These are phyloP conservation scores for Polyporus tsugae DNA, from an alignment of 1,284 basidiomycete species.

Conservation along the genomic window DNA sequence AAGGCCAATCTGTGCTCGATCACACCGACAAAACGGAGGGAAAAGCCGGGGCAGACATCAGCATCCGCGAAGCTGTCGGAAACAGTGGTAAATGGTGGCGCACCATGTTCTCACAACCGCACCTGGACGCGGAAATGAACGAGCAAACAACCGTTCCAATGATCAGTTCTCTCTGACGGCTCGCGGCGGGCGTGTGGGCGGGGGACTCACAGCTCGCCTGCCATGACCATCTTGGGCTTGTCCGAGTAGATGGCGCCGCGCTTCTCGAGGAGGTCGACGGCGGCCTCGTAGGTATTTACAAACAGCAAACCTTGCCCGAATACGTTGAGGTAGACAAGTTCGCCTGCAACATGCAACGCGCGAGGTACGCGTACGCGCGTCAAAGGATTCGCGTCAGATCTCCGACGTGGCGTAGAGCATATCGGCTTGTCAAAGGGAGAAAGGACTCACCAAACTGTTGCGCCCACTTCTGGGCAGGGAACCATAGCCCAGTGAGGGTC, in stretches of 20 bases:
- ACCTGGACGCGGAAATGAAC: constrained; percentile 44
- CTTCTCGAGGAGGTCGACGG: constrained; percentile 70
- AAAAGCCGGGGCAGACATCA: constrained; percentile 5
- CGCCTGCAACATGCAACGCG: constrained; percentile 50
- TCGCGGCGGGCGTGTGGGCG: constrained; percentile 12
- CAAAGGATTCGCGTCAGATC: neutral
- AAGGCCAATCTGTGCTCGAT: constrained; percentile 61
- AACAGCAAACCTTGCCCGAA: constrained; percentile 72
- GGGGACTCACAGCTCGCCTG: constrained; percentile 53
- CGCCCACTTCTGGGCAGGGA: constrained; percentile 43
- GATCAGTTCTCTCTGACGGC: constrained; percentile 10
- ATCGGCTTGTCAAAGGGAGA: neutral
- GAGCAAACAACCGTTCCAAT: constrained; percentile 23
- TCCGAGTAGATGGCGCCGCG: constrained; percentile 76
- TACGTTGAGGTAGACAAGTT: constrained; percentile 71
- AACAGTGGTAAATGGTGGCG: constrained; percentile 22
- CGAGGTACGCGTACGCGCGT: neutral
- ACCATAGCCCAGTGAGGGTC: constrained; percentile 58
- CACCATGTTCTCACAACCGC: constrained; percentile 77
- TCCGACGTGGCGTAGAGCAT: neutral
- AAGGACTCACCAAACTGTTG: constrained; percentile 39
- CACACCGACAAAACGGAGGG: constrained; percentile 16
- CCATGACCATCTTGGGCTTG: constrained; percentile 73
- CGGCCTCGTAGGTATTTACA: constrained; percentile 65
- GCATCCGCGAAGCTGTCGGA: constrained; percentile 1